Percentiles rank a stretch among this genome's conserved stretches.
Evolutionary conservation across 2,329 filamentous ascomycete genomes (phyloP).

Genomic region (Microcyclosporella mali): DNA sequence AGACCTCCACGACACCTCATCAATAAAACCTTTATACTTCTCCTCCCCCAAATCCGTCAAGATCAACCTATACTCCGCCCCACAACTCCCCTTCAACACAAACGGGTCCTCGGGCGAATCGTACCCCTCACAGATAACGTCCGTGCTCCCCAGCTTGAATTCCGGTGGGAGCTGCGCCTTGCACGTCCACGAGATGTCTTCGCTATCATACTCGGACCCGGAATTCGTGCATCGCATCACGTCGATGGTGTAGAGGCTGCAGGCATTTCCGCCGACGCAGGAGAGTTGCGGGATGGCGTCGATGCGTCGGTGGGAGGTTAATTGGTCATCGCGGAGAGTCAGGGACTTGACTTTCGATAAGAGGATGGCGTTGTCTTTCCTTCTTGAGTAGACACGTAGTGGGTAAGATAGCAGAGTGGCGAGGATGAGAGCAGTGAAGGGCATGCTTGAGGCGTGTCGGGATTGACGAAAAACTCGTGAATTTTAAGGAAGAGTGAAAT

Average conservation of each 20-base stretch:
- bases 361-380: conserved; percentile 38
- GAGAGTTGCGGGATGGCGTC: conserved; percentile 65
- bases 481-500: too few relatives aligned
- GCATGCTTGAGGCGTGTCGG: background rate
- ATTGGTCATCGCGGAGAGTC: conserved; percentile 62
- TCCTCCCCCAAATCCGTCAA: conserved; percentile 64
- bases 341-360: conserved; percentile 67
- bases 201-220: conserved; percentile 67
- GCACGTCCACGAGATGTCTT: conserved; percentile 91
- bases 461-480: too few relatives aligned
- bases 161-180: conserved; percentile 57
- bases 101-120: conserved; percentile 68
- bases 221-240: conserved; percentile 85
- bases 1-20: conserved; percentile 3
- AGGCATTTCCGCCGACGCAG: conserved; percentile 61
- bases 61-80: conserved; percentile 77
- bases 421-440: conserved; percentile 5
- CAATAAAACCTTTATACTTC: conserved; percentile 15
- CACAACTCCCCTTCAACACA: conserved; percentile 87
- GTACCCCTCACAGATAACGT: conserved; percentile 92
- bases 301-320: conserved; percentile 71
- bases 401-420: conserved; percentile 9
- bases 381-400: conserved; percentile 10
- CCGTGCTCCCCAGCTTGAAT: conserved; percentile 73
- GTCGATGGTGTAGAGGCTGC: conserved; percentile 64